Conservation (phyloP, 129 eudicot species). For the Pittosporum tobira region DNA sequence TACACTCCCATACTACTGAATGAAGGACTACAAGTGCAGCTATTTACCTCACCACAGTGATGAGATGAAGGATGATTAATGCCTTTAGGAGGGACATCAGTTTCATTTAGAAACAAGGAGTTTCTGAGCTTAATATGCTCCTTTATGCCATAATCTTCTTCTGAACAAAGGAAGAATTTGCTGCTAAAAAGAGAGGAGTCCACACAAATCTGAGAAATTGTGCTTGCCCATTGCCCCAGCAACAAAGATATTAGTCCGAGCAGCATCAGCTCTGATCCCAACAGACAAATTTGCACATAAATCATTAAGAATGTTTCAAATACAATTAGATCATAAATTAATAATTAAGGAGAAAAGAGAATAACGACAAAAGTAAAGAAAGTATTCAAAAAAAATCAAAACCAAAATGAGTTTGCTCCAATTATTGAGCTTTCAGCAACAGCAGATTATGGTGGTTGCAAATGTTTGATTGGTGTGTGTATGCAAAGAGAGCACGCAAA, state of each 20-base stretch:
- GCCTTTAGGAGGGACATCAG: conserved; percentile 57
- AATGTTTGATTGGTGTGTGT: no score
- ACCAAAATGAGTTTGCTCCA: neutral
- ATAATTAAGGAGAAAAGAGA: neutral
- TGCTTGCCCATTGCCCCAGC: conserved; percentile 87
- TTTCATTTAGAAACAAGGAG: conserved; percentile 31
- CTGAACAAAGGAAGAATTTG: conserved; percentile 69
- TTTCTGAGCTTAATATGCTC: conserved; percentile 24
- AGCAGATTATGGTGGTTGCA: no score
- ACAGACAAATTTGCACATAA: neutral
- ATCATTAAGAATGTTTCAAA: neutral
- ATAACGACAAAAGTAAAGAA: conserved; percentile 8
- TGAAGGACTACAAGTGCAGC: conserved; percentile 1
- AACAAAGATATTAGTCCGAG: conserved; percentile 95
- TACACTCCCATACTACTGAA: neutral
- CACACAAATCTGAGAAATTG: conserved; percentile 89
- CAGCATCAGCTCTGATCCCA: conserved; percentile 78
- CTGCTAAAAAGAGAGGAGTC: conserved; percentile 88
- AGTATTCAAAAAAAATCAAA: neutral
- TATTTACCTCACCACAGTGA: conserved; percentile 65
- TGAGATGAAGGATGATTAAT: conserved; percentile 31
- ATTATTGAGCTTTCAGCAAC: conserved; percentile 7
- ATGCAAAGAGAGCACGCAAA: neutral
- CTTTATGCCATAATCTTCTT: conserved; percentile 43
- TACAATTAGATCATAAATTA: neutral